Conservation (phyloP, 257 asterid genomes). For the Gentiana straminea region DNA sequence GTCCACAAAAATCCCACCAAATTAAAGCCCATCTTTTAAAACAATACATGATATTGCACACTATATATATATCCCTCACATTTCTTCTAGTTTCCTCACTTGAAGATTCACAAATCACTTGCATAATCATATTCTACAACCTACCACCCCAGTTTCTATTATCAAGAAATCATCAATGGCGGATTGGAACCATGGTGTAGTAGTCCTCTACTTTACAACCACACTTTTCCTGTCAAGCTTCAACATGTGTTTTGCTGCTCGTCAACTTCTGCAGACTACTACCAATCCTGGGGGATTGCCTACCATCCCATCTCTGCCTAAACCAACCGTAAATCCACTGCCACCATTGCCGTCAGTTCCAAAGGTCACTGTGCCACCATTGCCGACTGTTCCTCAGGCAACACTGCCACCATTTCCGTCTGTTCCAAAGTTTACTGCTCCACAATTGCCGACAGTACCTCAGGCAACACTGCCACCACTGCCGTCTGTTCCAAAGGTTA, state of each 20-base stretch:
- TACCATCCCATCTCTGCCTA: conserved; percentile 8
- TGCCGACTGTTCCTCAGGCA: background rate
- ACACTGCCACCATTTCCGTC: background rate
- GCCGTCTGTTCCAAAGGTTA: background rate
- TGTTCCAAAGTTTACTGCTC: background rate
- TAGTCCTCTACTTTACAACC: conserved; percentile 2
- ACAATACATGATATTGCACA: no score
- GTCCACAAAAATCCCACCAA: no score
- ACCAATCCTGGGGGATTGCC: conserved; percentile 2
- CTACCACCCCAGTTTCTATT: no score
- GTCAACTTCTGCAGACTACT: conserved; percentile 6
- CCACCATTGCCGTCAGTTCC: background rate
- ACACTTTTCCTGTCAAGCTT: conserved; percentile 4
- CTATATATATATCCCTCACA: no score
- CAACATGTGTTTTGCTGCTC: conserved; percentile 6
- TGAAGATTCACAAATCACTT: no score
- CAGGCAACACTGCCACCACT: background rate
- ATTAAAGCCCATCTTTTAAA: no score
- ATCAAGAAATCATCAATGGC: conserved; percentile 4
- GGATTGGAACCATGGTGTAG: background rate
- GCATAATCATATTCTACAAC: no score
- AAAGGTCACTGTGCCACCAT: background rate
- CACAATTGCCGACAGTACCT: background rate
- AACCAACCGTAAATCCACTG: background rate
- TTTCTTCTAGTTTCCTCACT: no score